These are phyloP conservation scores for Friedmanniomyces endolithicus DNA, from an alignment of 495 filamentous ascomycete genomes.

Conservation along the genomic window DNA sequence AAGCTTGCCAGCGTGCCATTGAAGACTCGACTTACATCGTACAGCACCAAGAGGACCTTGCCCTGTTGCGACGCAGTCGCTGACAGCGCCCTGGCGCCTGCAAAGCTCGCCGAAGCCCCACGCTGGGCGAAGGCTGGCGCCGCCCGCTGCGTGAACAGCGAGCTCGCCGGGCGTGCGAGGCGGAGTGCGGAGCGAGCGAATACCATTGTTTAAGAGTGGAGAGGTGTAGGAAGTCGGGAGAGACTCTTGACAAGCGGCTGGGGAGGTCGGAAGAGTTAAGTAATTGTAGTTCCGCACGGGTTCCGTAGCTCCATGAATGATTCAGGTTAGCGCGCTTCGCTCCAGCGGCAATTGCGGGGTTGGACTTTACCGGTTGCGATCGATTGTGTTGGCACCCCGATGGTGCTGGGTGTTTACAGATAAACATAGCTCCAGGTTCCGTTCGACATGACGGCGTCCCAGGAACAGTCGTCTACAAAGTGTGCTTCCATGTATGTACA, in stretches of 20 bases:
- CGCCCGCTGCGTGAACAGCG: slow-evolving; percentile 35
- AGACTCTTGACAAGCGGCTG: not conserved
- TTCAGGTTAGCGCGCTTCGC: not conserved
- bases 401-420: not conserved
- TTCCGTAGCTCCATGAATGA: not conserved
- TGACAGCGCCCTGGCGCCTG: slow-evolving; percentile 42
- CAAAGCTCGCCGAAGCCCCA: slow-evolving; percentile 26
- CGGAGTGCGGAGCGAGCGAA: slow-evolving; percentile 50
- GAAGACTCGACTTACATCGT: slow-evolving; percentile 48
- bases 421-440: not conserved
- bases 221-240: not conserved
- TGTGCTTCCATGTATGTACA: not conserved
- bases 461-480: too few relatives aligned
- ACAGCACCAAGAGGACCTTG: slow-evolving; percentile 63
- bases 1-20: not conserved
- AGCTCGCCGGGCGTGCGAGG: slow-evolving; percentile 47
- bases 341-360: not conserved
- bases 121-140: slow-evolving; percentile 27
- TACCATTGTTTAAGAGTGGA: slow-evolving; percentile 48
- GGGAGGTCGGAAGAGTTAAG: not conserved
- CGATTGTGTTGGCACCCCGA: not conserved
- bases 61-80: slow-evolving; percentile 47
- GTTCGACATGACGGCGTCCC: too few relatives aligned
- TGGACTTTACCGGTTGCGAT: not conserved
- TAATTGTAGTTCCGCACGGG: not conserved